A percentile compares a stretch with the other conserved stretches of the same genome.
phyloP scores from a whole-genome alignment of 2,329 filamentous ascomycete species.

The Trichoderma asperellum region DNA sequence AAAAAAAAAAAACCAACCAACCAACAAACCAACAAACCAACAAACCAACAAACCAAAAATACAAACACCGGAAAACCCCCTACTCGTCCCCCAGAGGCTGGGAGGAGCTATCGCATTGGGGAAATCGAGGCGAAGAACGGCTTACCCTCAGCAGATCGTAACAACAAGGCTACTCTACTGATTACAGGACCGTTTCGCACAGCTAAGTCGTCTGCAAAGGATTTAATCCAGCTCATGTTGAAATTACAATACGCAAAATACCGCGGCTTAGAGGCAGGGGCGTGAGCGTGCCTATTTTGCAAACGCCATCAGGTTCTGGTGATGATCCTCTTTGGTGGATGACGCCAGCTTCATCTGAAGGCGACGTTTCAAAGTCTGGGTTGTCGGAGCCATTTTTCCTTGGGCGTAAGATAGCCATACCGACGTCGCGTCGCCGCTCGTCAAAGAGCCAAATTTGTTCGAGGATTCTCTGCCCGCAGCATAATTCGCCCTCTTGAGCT shows the following conservation, averaged over 20 bases:
- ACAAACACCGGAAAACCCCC: too few species aligned
- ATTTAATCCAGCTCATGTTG: background rate
- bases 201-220: background rate
- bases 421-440: background rate
- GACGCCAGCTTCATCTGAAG: background rate
- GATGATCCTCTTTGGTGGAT: too few species aligned
- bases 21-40: too few species aligned
- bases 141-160: background rate
- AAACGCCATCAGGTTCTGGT: too few species aligned
- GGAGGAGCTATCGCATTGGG: background rate
- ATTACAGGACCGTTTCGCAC: background rate
- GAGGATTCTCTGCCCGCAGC: background rate
- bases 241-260: slow-evolving; percentile 2
- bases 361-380: background rate
- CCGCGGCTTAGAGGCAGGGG: background rate
- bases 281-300: too few species aligned
- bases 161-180: slow-evolving; percentile 2
- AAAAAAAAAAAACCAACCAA: too few species aligned
- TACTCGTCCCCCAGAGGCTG: too few species aligned
- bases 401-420: background rate
- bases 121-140: background rate
- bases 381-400: background rate
- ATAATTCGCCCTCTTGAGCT: background rate
- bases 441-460: background rate
- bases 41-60: too few species aligned